These are phyloP conservation scores for Cystobasidium onofrii DNA, from an alignment of 768 basidiomycete genomes.

Conservation along the genomic window DNA sequence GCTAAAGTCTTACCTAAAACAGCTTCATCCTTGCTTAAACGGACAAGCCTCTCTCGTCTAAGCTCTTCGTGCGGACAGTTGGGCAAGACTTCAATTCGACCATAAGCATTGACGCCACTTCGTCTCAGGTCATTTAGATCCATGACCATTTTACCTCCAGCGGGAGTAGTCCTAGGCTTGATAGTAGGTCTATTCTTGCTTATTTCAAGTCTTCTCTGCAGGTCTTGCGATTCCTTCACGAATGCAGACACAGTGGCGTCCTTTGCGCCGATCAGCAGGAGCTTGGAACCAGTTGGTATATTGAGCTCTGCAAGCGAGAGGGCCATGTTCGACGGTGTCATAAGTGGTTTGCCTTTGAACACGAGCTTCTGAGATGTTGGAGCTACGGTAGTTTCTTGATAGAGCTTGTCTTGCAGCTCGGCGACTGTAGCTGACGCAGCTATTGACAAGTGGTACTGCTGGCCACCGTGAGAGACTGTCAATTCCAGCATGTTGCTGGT, in stretches of 20 bases:
- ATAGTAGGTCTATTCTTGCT: conserved; percentile 28
- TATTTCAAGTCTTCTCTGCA: conserved; percentile 30
- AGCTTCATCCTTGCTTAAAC: conserved; percentile 32
- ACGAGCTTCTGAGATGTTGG: conserved; percentile 32
- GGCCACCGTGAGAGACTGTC: conserved; percentile 9
- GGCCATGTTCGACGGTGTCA: not conserved
- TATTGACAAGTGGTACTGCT: not conserved
- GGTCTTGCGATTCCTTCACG: not conserved
- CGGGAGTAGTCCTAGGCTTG: not conserved
- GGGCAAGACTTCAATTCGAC: conserved; percentile 10
- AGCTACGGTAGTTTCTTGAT: conserved; percentile 15
- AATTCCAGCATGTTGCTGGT: not conserved
- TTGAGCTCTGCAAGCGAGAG: not conserved
- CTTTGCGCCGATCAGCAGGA: conserved; percentile 35
- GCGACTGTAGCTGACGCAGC: conserved; percentile 6
- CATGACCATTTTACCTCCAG: conserved; percentile 8
- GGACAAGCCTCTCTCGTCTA: conserved; percentile 10
- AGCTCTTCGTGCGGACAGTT: conserved; percentile 28
- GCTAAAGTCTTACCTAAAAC: conserved; percentile 32
- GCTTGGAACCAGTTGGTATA: conserved; percentile 23
- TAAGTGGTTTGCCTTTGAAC: conserved; percentile 34
- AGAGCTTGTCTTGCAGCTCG: not conserved
- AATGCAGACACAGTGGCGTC: conserved; percentile 1
- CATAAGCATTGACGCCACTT: conserved; percentile 15
- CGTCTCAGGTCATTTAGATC: conserved; percentile 23